These are phyloP conservation scores for Ascochyta koolunga DNA, from an alignment of 2,329 filamentous ascomycete species.

Conservation along the genomic window DNA sequence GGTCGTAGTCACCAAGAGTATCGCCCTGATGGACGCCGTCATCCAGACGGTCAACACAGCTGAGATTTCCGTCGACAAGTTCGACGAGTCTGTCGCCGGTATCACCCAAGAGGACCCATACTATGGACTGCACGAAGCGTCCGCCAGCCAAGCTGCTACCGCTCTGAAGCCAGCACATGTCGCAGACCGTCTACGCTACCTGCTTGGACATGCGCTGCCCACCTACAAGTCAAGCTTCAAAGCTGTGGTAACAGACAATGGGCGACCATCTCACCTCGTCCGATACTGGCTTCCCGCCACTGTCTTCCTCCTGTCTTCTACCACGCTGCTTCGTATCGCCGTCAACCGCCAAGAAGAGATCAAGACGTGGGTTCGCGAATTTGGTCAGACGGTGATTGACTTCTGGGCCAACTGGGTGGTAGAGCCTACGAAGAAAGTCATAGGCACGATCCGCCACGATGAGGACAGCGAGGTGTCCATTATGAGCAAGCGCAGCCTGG, in stretches of 20 bases:
- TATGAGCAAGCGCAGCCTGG: constrained; percentile 91
- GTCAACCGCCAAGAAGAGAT: constrained; percentile 78
- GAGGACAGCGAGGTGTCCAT: constrained; percentile 92
- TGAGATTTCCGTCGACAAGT: constrained; percentile 60
- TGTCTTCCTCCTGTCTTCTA: constrained; percentile 74
- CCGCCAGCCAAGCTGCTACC: constrained; percentile 41
- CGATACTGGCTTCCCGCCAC: constrained; percentile 88
- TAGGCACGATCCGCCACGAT: constrained; percentile 92
- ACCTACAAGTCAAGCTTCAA: constrained; percentile 66
- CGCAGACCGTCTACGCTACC: constrained; percentile 68
- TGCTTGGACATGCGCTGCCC: constrained; percentile 73
- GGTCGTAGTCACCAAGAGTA: constrained; percentile 76
- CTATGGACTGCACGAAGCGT: constrained; percentile 50
- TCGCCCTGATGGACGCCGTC: constrained; percentile 85
- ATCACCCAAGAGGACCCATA: constrained; percentile 60
- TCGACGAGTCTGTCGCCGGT: constrained; percentile 62
- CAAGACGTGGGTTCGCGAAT: constrained; percentile 75
- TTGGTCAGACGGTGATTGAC: constrained; percentile 79
- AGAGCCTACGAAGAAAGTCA: constrained; percentile 79
- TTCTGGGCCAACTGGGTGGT: constrained; percentile 98
- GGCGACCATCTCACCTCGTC: constrained; percentile 74
- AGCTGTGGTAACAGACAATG: constrained; percentile 66
- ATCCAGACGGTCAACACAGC: constrained; percentile 72
- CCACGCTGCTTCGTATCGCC: constrained; percentile 81
- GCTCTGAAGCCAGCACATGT: constrained; percentile 60